Base-by-base conservation (phyloP, 2,329 filamentous ascomycete species). In the Aureobasidium lini region DNA sequence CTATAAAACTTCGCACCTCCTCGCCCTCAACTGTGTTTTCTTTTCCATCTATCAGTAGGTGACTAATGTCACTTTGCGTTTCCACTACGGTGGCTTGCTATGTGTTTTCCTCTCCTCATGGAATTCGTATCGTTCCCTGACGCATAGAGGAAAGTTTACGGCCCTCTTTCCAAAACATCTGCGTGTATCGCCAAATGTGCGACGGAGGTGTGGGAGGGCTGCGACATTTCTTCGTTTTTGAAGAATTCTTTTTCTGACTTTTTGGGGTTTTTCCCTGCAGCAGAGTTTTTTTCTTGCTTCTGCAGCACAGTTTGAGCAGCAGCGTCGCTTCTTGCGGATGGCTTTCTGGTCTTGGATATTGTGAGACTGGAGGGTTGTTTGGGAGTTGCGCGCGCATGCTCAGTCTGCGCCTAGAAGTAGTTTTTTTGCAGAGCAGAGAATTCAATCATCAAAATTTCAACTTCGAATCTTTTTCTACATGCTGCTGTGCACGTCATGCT, bases 41-140 rank as follows among this genome's bases (percentile, higher is more conserved):
- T 61, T 39, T 50, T 44, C 49, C 44, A 48, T 63, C 49, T 59
- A 62, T 63, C 63, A 64, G 63, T 64, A 64, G 56, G 62, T 60
- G 61, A 63, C 61, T 64, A 62, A 66, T 71, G 58, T 62, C 60
- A 60, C 44, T 69, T 72, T 69, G 68, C 65, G 62, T 68, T 71
- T 74, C 69, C 71, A 64, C 72, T 73, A 68, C 69, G 70, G 72
- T 64, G 70, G 69, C 72, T 72, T 73, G 73, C 73, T 75, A 72
- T 72, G 72, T 69, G 71, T 71, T 69, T 66, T 70, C 67, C 67
- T 39, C 37, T 52, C 37, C 46, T 32, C 53, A 67, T 76, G 72
- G 69, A 65, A 71, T 67, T 69, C 68, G 70, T 70, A 74, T 73
- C 73, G 73, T 76, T 76, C 73, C 74, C 74, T 73, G 71, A 69